Base-by-base conservation (phyloP, 192 early-diverging fungal genomes). In the Pecoramyces ruminantium region DNA sequence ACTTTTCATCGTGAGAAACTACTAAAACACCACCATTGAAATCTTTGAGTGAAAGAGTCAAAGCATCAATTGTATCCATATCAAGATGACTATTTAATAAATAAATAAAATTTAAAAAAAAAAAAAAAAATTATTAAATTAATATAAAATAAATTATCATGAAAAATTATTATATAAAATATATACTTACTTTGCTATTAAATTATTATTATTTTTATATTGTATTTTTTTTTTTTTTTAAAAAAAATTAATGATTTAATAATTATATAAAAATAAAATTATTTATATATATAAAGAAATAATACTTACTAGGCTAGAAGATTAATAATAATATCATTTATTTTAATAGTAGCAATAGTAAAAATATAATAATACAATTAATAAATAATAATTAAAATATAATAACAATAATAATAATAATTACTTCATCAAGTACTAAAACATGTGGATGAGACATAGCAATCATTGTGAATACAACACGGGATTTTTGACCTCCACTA, bases 21-120 rank as follows among this genome's bases (percentile, higher is more conserved):
- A 99, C 90, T 78, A 96, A 93, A 18, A 99, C 94, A 42, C 96
- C 98, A 82, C 98, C 98, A 81, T 92, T 89, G 85, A 96, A 99
- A 81, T 89, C 90, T 58, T 89, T 91, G 81, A 98, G 86, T 29
- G 98, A 96, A 17, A 88, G 88, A 34, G 94, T 92, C 40, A 99
- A 88, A 16, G 97, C 95, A 85, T 99, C 98, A 80, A 99, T 97
- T 78, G 96, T 81, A 79, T 81, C 81, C 81, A 81, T 51, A 38
- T 81, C 81, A 51, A 51, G 42, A 21, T 51, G 42, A 51, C 42
- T 51, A 21, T 51, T 39, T 34, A 6, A 34, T 13, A 14, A 14
- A 39, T 1, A 21, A 14, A 21, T 51, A 51, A 51, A 51, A 39
- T 39, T 39, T 39, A 14, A 39, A 39, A 14, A 39, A 14, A 13